Conservation (phyloP, 768 basidiomycete genomes). For the Mycena maculata region DNA sequence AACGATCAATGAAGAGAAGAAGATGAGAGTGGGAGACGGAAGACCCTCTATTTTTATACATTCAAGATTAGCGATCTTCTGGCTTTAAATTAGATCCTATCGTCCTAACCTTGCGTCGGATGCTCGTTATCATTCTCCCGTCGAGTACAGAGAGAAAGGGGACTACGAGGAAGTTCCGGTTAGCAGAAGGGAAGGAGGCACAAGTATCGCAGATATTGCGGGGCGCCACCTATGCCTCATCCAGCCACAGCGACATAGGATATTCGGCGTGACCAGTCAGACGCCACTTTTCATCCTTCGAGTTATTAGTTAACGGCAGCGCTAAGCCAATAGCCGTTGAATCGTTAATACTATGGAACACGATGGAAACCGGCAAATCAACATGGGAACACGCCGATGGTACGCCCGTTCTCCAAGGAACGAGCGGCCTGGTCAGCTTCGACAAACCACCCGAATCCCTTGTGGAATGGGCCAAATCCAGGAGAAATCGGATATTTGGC, state of each 20-base stretch:
- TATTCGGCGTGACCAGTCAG: conserved; percentile 9
- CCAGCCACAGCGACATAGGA: neutral
- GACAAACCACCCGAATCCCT: conserved; percentile 81
- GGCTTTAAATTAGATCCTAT: neutral
- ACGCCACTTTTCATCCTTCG: conserved; percentile 13
- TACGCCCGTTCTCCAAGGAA: conserved; percentile 66
- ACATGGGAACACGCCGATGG: conserved; percentile 64
- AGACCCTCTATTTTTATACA: conserved; percentile 4
- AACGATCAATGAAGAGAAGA: neutral
- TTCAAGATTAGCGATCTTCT: neutral
- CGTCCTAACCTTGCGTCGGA: neutral
- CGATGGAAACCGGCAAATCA: conserved; percentile 36
- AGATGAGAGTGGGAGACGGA: neutral
- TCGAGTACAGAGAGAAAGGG: neutral
- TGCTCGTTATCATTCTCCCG: neutral
- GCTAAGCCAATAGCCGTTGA: neutral
- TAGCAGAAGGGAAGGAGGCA: neutral
- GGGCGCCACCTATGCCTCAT: conserved; percentile 8
- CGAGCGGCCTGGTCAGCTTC: conserved; percentile 69
- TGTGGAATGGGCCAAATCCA: conserved; percentile 56
- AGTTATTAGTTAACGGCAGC: conserved; percentile 17
- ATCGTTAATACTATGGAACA: neutral
- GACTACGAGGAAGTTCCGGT: neutral
- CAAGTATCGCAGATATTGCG: conserved; percentile 1
- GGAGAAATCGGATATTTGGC: conserved; percentile 62